Conservation (phyloP, 352 stramenopile genomes). For the Pythium rishiriense region DNA sequence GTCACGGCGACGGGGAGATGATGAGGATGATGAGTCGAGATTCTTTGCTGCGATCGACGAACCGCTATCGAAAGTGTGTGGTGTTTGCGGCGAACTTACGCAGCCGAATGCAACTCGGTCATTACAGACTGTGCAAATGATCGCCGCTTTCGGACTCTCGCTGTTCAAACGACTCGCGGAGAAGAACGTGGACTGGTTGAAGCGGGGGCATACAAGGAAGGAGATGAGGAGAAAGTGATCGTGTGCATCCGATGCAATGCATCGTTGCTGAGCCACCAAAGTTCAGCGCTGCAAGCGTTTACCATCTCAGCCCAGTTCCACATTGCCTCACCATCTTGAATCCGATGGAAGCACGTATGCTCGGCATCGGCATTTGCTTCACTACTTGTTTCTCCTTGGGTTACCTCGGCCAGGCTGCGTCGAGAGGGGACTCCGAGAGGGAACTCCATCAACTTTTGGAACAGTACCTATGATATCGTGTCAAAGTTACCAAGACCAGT, state of each 20-base stretch:
- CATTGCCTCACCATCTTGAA: constrained; percentile 2
- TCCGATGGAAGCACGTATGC: constrained; percentile 9
- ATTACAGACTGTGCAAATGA: neutral
- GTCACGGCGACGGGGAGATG: neutral
- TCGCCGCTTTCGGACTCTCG: neutral
- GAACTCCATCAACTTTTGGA: constrained; percentile 22
- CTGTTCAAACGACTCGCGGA: neutral
- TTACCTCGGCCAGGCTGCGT: neutral
- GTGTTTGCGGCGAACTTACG: neutral
- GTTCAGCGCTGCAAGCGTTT: constrained; percentile 12
- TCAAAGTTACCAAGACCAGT: neutral
- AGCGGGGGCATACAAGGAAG: neutral
- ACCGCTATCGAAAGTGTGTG: constrained; percentile 4
- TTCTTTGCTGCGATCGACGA: constrained; percentile 9
- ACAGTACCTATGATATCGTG: constrained; percentile 7
- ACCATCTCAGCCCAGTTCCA: neutral
- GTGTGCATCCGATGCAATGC: neutral
- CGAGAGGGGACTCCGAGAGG: constrained; percentile 8
- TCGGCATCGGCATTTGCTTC: constrained; percentile 12
- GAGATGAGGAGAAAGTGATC: neutral
- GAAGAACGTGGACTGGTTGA: neutral
- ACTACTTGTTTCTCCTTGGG: constrained; percentile 7
- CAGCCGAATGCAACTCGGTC: neutral
- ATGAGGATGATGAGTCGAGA: neutral
- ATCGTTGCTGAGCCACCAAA: neutral